Evolutionary conservation across 495 filamentous ascomycete species (phyloP).

Genomic region (Alectoria sarmentosa): DNA sequence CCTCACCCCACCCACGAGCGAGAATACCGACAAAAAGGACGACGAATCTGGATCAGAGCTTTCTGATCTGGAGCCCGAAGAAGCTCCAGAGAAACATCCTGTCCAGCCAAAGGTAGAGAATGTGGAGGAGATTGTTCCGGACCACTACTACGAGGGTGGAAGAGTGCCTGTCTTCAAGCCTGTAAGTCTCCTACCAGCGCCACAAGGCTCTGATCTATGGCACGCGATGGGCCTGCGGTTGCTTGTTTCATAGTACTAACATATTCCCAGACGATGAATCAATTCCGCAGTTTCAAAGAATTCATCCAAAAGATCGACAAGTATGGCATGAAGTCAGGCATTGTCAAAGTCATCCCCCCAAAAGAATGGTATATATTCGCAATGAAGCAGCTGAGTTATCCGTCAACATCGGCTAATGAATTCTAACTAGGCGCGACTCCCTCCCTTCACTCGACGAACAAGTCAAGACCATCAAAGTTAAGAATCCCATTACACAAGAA

Average conservation of each 20-base stretch:
- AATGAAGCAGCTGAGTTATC: neutral
- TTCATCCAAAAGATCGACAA: constrained; percentile 85
- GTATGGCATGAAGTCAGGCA: constrained; percentile 95
- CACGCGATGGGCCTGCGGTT: neutral
- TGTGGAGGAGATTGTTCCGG: constrained; percentile 71
- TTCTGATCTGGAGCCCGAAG: constrained; percentile 35
- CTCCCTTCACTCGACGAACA: constrained; percentile 73
- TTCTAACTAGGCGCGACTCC: constrained; percentile 51
- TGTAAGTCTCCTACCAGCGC: constrained; percentile 40
- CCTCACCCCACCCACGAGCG: constrained; percentile 29
- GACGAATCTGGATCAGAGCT: constrained; percentile 29
- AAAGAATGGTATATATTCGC: constrained; percentile 70
- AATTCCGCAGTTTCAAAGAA: constrained; percentile 84
- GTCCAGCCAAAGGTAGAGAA: constrained; percentile 28
- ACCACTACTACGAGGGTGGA: constrained; percentile 78
- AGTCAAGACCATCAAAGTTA: constrained; percentile 85
- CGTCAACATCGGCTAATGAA: neutral
- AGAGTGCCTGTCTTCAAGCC: constrained; percentile 92
- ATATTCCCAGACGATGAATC: constrained; percentile 63
- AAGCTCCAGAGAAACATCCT: constrained; percentile 17
- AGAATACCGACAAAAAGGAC: constrained; percentile 27
- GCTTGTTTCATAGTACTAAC: neutral
- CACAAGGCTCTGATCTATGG: too few relatives aligned
- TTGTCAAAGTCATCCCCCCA: constrained; percentile 91
- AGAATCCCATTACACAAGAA: constrained; percentile 96